A percentile compares a stretch with the other conserved stretches of the same genome.
Evolutionary conservation across 1,284 basidiomycete species (phyloP).

Genomic region (Entoloma clypeatum): DNA sequence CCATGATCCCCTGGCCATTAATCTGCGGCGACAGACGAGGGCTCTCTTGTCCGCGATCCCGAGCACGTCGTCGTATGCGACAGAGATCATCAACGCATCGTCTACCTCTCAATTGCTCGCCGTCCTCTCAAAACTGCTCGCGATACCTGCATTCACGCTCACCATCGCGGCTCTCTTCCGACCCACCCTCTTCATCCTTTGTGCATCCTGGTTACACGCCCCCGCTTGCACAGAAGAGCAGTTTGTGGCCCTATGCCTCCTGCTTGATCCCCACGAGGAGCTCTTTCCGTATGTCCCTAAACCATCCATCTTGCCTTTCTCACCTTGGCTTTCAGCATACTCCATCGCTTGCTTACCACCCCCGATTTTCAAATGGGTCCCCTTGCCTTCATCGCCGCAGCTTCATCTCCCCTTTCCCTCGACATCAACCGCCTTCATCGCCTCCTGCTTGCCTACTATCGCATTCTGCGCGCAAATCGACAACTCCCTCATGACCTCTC

Average conservation of each 20-base stretch:
- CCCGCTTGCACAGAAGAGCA: slow-evolving; percentile 46
- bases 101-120: slow-evolving; percentile 38
- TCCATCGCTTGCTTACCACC: slow-evolving; percentile 46
- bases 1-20: slow-evolving; percentile 46
- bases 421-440: slow-evolving; percentile 52
- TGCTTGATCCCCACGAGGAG: slow-evolving; percentile 70
- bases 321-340: slow-evolving; percentile 35
- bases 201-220: slow-evolving; percentile 62
- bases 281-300: slow-evolving; percentile 62
- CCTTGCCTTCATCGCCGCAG: slow-evolving; percentile 39
- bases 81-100: slow-evolving; percentile 32
- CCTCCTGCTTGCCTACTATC: slow-evolving; percentile 75
- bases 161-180: slow-evolving; percentile 56
- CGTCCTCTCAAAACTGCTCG: slow-evolving; percentile 48
- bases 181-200: slow-evolving; percentile 68
- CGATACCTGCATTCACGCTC: slow-evolving; percentile 50
- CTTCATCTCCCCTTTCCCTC: slow-evolving; percentile 29
- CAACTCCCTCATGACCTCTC: slow-evolving; percentile 55
- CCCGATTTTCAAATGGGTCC: slow-evolving; percentile 53
- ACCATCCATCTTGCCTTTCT: slow-evolving; percentile 7
- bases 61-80: slow-evolving; percentile 31
- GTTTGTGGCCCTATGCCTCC: slow-evolving; percentile 55
- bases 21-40: slow-evolving; percentile 48
- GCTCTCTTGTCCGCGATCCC: slow-evolving; percentile 41
- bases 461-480: slow-evolving; percentile 72